Base-by-base conservation (phyloP, 345 rosid genomes). In the Euclidium syriacum region DNA sequence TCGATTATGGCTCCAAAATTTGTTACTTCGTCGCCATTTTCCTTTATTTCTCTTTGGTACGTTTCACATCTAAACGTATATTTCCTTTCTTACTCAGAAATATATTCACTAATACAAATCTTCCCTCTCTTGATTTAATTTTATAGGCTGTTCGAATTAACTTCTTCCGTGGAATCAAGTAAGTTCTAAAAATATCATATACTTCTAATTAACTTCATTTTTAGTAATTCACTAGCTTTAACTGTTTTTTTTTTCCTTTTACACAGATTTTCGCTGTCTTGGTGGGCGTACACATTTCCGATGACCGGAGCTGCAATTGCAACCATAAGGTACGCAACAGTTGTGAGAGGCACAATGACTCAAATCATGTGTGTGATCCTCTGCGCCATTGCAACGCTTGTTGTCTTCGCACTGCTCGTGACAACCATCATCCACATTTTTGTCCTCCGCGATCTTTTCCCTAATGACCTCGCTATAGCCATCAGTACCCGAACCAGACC, bases 211-310 rank as follows among this genome's bases (percentile, higher is more conserved):
- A n/a, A n/a, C n/a, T n/a, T n/a, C n/a, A 23, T 42, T 22, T 10
- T 23, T 1, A 4, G 11, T 22, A 14, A 7, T 55, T 4, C 3
- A 4, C 36, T 24, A 7, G 10, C 39, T 18, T 39, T 3, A 1
- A 33, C 16, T 15, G 11, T 6, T 39, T 39, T 62, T 7, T n/a
- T 57, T 36, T 39, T 62, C 5, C 10, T 57, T 36, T 40, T 65
- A 5, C 40, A 79, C 35, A 90, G 91, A 75, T 89, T 92, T 67
- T 92, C 96, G 5, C 62, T 84, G 74, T 85, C 96, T 48, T 89
- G 95, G 95, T 92, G 98, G 96, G 98, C 96, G 2, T 92, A 89
- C 66, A 92, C 96, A 2, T 89, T 92, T 64, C 94, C 98, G 0
- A 86, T 81, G 88, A 87, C 90, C 0, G 82, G 88, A 23, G 90